phyloP scores from a whole-genome alignment of 805 yeast genomes.

The Starmerella stigmatis region DNA sequence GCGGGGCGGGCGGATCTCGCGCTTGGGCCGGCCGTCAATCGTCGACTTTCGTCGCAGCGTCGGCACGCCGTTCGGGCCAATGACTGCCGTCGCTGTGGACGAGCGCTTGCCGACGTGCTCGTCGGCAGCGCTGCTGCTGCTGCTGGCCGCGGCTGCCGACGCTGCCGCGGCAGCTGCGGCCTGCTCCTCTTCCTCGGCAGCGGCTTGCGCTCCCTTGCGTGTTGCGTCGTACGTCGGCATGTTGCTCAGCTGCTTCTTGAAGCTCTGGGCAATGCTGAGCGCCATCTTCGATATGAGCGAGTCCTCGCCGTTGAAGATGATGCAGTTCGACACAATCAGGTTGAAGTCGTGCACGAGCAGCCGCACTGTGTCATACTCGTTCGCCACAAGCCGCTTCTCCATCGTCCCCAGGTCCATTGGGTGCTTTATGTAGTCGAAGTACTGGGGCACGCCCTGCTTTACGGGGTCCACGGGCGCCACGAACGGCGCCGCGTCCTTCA shows the following conservation, averaged over 20 bases:
- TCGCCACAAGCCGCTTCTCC: slow-evolving; percentile 60
- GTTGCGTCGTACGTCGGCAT: slow-evolving; percentile 55
- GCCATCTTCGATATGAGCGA: slow-evolving; percentile 87
- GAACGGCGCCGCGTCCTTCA: slow-evolving; percentile 89
- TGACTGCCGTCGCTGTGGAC: slow-evolving; percentile 16
- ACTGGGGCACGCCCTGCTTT: slow-evolving; percentile 80
- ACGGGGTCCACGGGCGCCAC: slow-evolving; percentile 80
- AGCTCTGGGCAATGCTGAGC: slow-evolving; percentile 76
- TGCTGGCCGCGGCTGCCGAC: slow-evolving; percentile 7
- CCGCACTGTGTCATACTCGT: slow-evolving; percentile 62
- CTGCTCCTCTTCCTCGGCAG: slow-evolving; percentile 3
- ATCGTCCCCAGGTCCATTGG: slow-evolving; percentile 94
- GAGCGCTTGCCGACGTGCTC: slow-evolving; percentile 18
- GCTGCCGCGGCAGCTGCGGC: slow-evolving; percentile 30
- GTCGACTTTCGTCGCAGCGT: slow-evolving; percentile 63
- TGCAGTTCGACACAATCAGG: slow-evolving; percentile 74
- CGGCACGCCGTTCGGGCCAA: slow-evolving; percentile 39
- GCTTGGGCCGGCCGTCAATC: slow-evolving; percentile 74
- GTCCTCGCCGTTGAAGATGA: slow-evolving; percentile 71
- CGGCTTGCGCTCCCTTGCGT: slow-evolving; percentile 27
- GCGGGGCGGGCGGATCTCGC: slow-evolving; percentile 94
- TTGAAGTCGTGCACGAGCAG: slow-evolving; percentile 69
- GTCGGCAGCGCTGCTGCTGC: slow-evolving; percentile 19
- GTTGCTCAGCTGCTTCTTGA: slow-evolving; percentile 84
- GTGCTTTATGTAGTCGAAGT: slow-evolving; percentile 66